A percentile compares a stretch with the other conserved stretches of the same genome.
These are phyloP conservation scores for Russula sp. DNA, from an alignment of 768 basidiomycete species.

Conservation along the genomic window DNA sequence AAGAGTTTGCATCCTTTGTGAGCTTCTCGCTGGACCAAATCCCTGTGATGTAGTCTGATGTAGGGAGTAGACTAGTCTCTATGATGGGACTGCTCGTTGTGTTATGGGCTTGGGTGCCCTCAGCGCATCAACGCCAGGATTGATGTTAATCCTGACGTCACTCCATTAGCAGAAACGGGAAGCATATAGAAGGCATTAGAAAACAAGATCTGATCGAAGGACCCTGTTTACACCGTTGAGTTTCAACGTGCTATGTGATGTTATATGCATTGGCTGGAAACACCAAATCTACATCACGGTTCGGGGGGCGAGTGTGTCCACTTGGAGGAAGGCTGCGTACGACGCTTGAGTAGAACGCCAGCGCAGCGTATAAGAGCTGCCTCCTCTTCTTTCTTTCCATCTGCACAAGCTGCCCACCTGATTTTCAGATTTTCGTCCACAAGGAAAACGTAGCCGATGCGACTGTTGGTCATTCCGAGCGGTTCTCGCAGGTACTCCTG, in stretches of 20 bases:
- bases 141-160: background rate
- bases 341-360: conserved; percentile 57
- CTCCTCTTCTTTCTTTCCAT: conserved; percentile 69
- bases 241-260: background rate
- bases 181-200: background rate
- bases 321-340: conserved; percentile 28
- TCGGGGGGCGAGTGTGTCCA: background rate
- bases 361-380: conserved; percentile 61
- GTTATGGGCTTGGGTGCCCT: conserved; percentile 39
- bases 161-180: background rate
- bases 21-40: conserved; percentile 22
- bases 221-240: background rate
- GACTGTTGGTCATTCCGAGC: conserved; percentile 81
- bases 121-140: conserved; percentile 16
- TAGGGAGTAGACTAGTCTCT: conserved; percentile 26
- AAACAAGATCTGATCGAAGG: background rate
- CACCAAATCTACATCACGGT: background rate
- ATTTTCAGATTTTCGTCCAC: conserved; percentile 80
- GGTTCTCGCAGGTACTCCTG: conserved; percentile 64
- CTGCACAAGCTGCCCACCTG: conserved; percentile 89
- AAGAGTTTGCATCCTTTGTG: conserved; percentile 43
- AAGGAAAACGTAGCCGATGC: conserved; percentile 87
- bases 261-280: background rate
- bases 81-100: conserved; percentile 39
- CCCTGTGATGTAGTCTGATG: background rate